Conservation (phyloP, 176 grass and related monocot species). For the Carex myosuroides region DNA sequence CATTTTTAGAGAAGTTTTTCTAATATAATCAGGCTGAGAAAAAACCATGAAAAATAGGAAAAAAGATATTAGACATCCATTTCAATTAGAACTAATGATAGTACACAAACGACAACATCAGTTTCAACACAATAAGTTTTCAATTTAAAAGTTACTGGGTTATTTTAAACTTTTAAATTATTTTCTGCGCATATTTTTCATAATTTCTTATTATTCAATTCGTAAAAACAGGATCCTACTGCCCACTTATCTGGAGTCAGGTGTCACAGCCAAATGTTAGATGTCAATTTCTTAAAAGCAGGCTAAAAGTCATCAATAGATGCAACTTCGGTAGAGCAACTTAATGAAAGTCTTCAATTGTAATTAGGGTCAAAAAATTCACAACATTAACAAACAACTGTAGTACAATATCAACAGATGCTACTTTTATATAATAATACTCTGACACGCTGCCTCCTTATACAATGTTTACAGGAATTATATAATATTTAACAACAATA, state of each 20-base stretch:
- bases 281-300: not conserved
- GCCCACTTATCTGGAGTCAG: not conserved
- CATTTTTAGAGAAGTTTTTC: constrained; percentile 85
- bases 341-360: not conserved
- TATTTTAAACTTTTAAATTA: not conserved
- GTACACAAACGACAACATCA: not conserved
- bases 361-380: too few relatives aligned
- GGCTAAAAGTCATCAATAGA: not conserved
- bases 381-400: not conserved
- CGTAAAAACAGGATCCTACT: not conserved
- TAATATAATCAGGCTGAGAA: constrained; percentile 76
- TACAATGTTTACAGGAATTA: not conserved
- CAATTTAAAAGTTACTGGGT: not conserved
- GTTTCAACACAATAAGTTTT: not conserved
- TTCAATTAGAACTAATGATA: not conserved
- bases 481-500: not conserved
- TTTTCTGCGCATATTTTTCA: not conserved
- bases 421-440: not conserved
- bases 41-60: constrained; percentile 3
- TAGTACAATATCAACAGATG: not conserved
- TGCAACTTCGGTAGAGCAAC: not conserved
- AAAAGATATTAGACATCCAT: constrained; percentile 1
- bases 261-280: not conserved
- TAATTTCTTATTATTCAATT: not conserved
- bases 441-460: not conserved